A percentile compares a stretch with the other conserved stretches of the same genome.
Evolutionary conservation across 208 protist species (phyloP).

Genomic region (Phytomonas sp.): DNA sequence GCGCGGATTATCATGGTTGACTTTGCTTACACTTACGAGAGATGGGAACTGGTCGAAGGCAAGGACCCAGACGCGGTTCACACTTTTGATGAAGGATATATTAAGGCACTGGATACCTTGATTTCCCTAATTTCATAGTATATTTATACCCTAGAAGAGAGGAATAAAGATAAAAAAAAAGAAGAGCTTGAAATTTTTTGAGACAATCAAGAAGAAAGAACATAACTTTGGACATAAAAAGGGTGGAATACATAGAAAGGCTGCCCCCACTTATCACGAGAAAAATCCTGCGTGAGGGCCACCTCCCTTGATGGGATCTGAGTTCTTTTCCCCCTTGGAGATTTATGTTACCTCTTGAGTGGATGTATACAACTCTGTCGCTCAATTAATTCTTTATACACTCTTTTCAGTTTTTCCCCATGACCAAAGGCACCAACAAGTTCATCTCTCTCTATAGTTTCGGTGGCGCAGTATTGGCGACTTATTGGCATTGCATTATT

Average conservation of each 20-base stretch:
- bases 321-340: not conserved
- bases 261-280: not conserved
- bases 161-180: constrained; percentile 6
- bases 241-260: not conserved
- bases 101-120: constrained; percentile 67
- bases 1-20: constrained; percentile 80
- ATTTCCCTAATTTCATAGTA: constrained; percentile 36
- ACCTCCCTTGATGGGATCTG: not conserved
- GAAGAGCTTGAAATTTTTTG: not conserved
- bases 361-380: constrained; percentile 4
- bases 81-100: constrained; percentile 64
- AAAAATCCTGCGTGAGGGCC: not conserved
- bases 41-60: constrained; percentile 43
- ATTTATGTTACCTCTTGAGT: constrained; percentile 2
- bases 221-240: not conserved
- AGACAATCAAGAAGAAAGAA: not conserved
- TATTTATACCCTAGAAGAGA: not conserved
- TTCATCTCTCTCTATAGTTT: not conserved
- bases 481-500: not conserved
- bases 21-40: constrained; percentile 85
- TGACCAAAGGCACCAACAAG: not conserved
- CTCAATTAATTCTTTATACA: constrained; percentile 7
- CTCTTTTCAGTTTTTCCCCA: constrained; percentile 7
- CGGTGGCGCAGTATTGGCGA: not conserved
- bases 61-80: constrained; percentile 49